phyloP scores from a whole-genome alignment of 192 early-diverging fungal genomes.

The Phlyctochytrium arcticum region DNA sequence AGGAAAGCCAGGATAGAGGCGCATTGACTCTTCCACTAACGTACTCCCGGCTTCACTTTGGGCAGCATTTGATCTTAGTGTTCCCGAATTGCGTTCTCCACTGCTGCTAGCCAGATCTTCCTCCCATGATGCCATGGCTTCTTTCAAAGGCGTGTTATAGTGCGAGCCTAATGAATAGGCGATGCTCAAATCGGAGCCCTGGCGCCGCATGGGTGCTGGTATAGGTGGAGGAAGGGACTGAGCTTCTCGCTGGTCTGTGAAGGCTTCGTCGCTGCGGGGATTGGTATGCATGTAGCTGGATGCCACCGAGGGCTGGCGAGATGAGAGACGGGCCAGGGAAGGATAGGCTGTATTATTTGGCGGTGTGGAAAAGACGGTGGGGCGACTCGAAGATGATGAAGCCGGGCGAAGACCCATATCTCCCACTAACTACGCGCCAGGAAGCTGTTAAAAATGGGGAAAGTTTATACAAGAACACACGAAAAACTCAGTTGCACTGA shows the following conservation, averaged over 20 bases:
- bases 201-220: not conserved
- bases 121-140: constrained; percentile 26
- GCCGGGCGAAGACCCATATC: too few relatives aligned
- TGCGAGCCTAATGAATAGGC: constrained; percentile 23
- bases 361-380: too few relatives aligned
- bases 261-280: not conserved
- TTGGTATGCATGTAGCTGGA: not conserved
- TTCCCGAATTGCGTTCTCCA: not conserved
- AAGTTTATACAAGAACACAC: too few relatives aligned
- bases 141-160: constrained; percentile 23
- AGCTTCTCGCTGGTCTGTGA: not conserved
- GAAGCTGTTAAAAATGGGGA: too few relatives aligned
- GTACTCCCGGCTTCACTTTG: not conserved
- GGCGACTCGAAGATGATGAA: too few relatives aligned
- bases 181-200: constrained; percentile 22
- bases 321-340: too few relatives aligned
- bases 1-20: not conserved
- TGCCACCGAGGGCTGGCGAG: not conserved
- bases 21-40: not conserved
- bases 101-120: not conserved
- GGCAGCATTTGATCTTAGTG: not conserved
- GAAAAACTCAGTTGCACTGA: too few relatives aligned
- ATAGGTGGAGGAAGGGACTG: not conserved
- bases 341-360: too few relatives aligned
- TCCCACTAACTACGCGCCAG: too few relatives aligned